Evolutionary conservation across 345 rosid species (phyloP).

Genomic region (Eucalyptus tenuipes): DNA sequence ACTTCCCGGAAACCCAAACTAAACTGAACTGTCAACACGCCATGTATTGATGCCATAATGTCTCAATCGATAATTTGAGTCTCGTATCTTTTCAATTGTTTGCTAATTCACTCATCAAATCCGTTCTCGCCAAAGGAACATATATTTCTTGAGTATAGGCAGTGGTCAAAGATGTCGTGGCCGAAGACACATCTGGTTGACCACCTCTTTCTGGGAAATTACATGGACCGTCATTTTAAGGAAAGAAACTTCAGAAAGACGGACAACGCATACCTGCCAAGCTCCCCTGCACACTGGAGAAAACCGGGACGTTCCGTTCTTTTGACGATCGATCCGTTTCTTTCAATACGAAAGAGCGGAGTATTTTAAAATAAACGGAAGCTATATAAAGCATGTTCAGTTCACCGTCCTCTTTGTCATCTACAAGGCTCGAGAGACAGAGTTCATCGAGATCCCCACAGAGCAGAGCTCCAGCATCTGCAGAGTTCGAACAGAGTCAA

Average conservation of each 20-base stretch:
- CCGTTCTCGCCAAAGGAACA: background rate
- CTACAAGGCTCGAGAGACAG: background rate
- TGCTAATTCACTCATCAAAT: no score
- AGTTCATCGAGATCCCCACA: background rate
- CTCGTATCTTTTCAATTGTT: fast-evolving
- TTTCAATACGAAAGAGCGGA: background rate
- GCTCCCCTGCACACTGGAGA: background rate
- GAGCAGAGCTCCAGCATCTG: background rate
- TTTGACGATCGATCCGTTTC: background rate
- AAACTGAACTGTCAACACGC: fast-evolving
- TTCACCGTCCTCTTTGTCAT: background rate
- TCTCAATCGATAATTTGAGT: background rate
- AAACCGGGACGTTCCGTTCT: background rate
- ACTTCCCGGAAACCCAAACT: background rate
- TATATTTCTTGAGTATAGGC: no score
- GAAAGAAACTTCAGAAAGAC: background rate
- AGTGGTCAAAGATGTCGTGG: background rate
- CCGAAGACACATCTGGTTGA: background rate
- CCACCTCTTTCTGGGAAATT: background rate
- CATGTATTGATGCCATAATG: background rate
- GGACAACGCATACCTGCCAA: background rate
- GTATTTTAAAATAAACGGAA: background rate
- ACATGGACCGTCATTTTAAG: background rate
- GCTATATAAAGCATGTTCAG: background rate
- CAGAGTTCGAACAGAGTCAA: background rate